phyloP scores from a whole-genome alignment of 208 protist species.

The Naegleria fowleri region DNA sequence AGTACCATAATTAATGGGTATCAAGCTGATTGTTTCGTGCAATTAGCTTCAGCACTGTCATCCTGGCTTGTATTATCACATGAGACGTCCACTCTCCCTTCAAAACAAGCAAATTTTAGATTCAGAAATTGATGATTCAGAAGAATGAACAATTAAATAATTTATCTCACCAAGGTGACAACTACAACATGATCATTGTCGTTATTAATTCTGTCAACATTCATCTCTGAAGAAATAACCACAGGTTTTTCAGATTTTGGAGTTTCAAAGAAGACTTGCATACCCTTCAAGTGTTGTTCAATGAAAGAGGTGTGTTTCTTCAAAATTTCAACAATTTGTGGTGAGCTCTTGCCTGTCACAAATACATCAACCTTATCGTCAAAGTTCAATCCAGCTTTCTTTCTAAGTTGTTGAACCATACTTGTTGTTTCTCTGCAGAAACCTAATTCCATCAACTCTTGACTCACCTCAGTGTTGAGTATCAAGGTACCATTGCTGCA shows the following conservation, averaged over 20 bases:
- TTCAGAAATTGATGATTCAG: no score
- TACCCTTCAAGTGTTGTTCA: not conserved
- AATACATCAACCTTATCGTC: slow-evolving; percentile 12
- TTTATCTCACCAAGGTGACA: not conserved
- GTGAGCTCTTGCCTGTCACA: not conserved
- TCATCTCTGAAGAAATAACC: not conserved
- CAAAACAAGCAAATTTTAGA: no score
- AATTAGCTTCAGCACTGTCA: no score
- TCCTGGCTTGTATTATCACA: no score
- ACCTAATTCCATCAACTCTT: slow-evolving; percentile 72
- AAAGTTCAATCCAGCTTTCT: slow-evolving; percentile 73
- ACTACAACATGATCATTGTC: not conserved
- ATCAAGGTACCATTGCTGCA: slow-evolving; percentile 73
- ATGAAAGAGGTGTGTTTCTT: not conserved
- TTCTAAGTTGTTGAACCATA: slow-evolving; percentile 91
- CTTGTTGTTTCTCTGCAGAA: slow-evolving; percentile 84
- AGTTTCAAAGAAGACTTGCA: not conserved
- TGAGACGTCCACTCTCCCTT: no score
- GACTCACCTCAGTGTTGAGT: slow-evolving; percentile 67
- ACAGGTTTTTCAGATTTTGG: not conserved
- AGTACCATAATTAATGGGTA: no score
- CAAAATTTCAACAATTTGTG: not conserved
- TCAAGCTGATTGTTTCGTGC: no score
- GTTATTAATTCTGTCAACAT: not conserved
- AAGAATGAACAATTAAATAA: not conserved